A percentile compares a stretch with the other conserved stretches of the same genome.
Evolutionary conservation across 306 rosid species (phyloP).

Genomic region (Luffa acutangula): DNA sequence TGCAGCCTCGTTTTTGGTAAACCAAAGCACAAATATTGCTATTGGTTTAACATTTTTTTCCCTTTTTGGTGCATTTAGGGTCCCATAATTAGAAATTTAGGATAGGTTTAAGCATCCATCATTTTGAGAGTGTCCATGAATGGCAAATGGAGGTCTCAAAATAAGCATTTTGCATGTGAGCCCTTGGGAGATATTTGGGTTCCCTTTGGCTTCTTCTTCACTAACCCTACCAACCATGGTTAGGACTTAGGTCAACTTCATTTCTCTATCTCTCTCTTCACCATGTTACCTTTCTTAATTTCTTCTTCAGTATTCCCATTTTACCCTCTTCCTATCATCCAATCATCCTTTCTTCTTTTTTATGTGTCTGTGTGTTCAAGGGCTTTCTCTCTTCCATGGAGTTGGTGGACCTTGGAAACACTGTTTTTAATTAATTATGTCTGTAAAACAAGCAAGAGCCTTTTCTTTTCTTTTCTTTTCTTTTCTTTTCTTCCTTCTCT

Average conservation of each 20-base stretch:
- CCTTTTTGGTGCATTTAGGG: conserved; percentile 8
- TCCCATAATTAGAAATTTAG: background rate
- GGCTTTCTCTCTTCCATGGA: background rate
- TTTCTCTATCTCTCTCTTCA: conserved; percentile 14
- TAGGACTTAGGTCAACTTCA: conserved; percentile 80
- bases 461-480: background rate
- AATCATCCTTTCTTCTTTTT: background rate
- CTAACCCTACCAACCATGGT: conserved; percentile 96
- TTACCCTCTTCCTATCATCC: background rate
- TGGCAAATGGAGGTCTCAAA: conserved; percentile 68
- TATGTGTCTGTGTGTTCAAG: background rate
- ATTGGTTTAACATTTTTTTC: conserved; percentile 18
- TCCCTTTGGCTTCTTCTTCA: conserved; percentile 76
- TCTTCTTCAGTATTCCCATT: conserved; percentile 2
- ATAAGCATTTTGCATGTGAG: conserved; percentile 55
- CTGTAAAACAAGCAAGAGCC: conserved; percentile 3
- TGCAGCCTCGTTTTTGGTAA: conserved; percentile 49
- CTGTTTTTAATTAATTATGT: background rate
- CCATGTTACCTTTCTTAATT: background rate
- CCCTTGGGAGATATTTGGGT: conserved; percentile 78
- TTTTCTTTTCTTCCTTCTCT: background rate
- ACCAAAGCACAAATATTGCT: conserved; percentile 31
- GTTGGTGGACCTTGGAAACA: conserved; percentile 4
- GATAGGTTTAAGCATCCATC: conserved; percentile 24
- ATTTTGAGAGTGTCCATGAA: conserved; percentile 61